Evolutionary conservation across 768 basidiomycete genomes (phyloP).

Genomic region (Gautieria morchelliformis): DNA sequence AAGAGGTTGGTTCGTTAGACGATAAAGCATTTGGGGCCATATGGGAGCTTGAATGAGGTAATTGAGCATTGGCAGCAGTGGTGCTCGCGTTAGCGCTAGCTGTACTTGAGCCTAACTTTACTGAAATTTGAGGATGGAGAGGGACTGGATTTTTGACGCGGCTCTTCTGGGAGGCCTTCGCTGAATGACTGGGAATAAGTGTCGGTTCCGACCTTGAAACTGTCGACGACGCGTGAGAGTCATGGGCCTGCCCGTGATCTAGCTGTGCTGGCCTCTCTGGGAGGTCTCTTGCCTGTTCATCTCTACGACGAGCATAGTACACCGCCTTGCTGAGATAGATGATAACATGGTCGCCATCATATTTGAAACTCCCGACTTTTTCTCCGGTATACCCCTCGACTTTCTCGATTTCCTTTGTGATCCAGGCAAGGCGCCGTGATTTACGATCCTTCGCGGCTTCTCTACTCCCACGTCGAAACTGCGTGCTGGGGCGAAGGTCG

Average conservation of each 20-base stretch:
- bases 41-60: neutral
- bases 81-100: neutral
- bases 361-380: conserved; percentile 1
- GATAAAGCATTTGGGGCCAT: no score
- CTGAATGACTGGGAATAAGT: neutral
- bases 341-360: conserved; percentile 7
- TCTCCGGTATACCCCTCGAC: conserved; percentile 7
- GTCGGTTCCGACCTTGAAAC: no score
- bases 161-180: neutral
- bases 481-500: neutral
- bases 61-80: neutral
- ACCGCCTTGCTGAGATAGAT: neutral
- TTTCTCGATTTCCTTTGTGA: conserved; percentile 4
- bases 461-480: neutral
- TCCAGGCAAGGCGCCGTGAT: conserved; percentile 1
- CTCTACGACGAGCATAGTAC: neutral
- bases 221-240: no score
- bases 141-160: neutral
- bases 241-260: no score
- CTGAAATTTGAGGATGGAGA: neutral
- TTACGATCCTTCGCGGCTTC: neutral
- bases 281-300: no score
- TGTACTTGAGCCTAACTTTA: neutral
- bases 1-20: neutral
- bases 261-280: no score